phyloP scores from a whole-genome alignment of 495 filamentous ascomycete genomes.

The Neurospora sp. region DNA sequence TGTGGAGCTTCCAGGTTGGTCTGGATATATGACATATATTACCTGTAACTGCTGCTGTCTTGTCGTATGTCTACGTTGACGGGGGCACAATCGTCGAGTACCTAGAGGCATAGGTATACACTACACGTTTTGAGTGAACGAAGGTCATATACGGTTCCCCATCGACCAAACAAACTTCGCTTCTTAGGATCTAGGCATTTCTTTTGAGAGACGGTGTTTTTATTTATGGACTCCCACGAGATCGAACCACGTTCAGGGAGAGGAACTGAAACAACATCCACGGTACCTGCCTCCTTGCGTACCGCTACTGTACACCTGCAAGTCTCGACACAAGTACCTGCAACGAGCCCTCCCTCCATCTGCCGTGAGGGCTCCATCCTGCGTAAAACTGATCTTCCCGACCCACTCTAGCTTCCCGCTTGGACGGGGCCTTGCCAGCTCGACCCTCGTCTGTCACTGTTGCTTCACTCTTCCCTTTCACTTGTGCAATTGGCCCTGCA shows the following conservation, averaged over 20 bases:
- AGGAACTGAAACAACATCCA: neutral
- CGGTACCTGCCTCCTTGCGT: neutral
- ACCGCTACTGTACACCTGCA: neutral
- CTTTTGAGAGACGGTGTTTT: neutral
- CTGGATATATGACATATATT: neutral
- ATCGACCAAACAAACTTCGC: neutral
- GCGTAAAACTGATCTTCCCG: neutral
- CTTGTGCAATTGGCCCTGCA: conserved; percentile 1
- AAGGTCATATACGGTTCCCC: neutral
- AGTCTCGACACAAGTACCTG: neutral
- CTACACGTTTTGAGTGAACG: neutral
- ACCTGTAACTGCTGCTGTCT: neutral
- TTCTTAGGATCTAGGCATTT: neutral
- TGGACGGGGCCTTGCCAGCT: neutral
- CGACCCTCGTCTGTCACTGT: neutral
- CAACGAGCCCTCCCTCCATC: neutral
- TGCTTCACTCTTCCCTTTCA: neutral
- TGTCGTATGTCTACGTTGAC: neutral
- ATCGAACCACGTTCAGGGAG: neutral
- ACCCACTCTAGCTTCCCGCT: neutral
- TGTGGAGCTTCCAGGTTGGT: neutral
- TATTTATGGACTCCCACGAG: neutral
- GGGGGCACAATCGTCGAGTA: neutral
- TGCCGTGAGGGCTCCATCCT: neutral
- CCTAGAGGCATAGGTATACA: neutral